A percentile compares a stretch with the other conserved stretches of the same genome.
Conservation (phyloP, 768 basidiomycete genomes). For the Serendipita sp. region DNA sequence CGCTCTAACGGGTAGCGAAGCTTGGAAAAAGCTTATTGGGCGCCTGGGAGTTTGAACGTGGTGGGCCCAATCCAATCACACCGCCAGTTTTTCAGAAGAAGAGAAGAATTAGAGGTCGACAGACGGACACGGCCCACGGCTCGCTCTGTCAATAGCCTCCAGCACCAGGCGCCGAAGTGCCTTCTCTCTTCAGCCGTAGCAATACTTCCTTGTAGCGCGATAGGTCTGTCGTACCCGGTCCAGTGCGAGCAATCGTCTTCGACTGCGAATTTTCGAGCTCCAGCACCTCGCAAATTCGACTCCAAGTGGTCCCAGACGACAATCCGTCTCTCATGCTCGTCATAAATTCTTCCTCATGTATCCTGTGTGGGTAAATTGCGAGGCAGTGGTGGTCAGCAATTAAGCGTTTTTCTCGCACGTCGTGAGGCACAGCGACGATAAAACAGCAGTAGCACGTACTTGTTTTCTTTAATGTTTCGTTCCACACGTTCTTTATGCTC, state of each 20-base stretch:
- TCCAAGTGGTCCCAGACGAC: constrained; percentile 87
- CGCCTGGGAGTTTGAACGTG: too few species aligned
- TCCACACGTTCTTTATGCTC: constrained; percentile 80
- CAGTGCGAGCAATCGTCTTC: constrained; percentile 82
- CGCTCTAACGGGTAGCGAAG: too few species aligned
- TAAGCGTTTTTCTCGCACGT: background rate
- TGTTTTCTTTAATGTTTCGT: constrained; percentile 83
- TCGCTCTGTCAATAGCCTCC: constrained; percentile 61
- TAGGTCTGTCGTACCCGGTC: constrained; percentile 77
- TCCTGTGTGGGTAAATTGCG: constrained; percentile 30
- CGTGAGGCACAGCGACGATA: background rate
- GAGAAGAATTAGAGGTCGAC: too few species aligned
- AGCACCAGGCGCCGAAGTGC: constrained; percentile 80
- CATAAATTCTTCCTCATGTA: constrained; percentile 71
- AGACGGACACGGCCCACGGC: too few species aligned
- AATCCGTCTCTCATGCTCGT: constrained; percentile 56
- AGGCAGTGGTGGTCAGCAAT: background rate
- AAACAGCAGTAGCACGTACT: constrained; percentile 35
- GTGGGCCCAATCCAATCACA: too few species aligned
- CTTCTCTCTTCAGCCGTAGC: constrained; percentile 75
- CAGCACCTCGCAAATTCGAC: constrained; percentile 71
- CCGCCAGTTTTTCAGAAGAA: too few species aligned
- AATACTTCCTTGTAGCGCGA: constrained; percentile 85
- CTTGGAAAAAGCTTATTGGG: too few species aligned
- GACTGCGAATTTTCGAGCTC: constrained; percentile 94